Evolutionary conservation across 169 alveolate species (phyloP), one percentile per base, ranked within the genome.

Genomic region (Plasmodium coatneyi): DNA sequence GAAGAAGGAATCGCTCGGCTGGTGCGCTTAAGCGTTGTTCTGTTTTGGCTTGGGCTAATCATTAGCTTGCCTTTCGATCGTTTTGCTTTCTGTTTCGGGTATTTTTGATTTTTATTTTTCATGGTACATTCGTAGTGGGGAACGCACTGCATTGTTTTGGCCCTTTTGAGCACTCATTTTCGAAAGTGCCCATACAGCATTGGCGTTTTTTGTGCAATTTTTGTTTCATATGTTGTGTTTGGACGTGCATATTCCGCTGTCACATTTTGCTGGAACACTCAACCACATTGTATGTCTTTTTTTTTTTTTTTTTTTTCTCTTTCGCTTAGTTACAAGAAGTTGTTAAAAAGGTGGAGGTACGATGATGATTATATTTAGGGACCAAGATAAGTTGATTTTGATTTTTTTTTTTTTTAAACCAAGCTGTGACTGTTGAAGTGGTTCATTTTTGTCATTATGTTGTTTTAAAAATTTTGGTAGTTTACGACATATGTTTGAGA

Each of bases 291-390:
- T 82, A n/a, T 54, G 10, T n/a, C n/a, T 19, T 14, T 81, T 28
- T 43, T 10, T 54, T 28, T 46, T 66, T 43, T 22, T 54, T 43
- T 10, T 25, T 49, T 82, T 9, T 28, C 41, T 34, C 71, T 79
- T 90, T 80, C 36, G 30, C 34, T 70, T 66, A 90, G 95, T 81
- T 90, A 90, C 79, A 81, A 39, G 22, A 90, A 90, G 60, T 70
- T 90, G 72, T 76, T 90, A 81, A 90, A 71, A 80, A 90, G 95
- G 52, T 90, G 95, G 95, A 90, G 95, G 36, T 90, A 90, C 72
- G 95, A 90, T 71, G 95, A 90, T 90, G 95, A 32, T 19, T 90
- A 90, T 70, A 70, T 90, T 30, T 90, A 84, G 82, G 9, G 22
- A 66, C 43, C 7, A 46, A 70, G 30, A 70, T 30, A 30, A 34